Evolutionary conservation across 2,329 filamentous ascomycete genomes (phyloP), one percentile per base, ranked within the genome.

Genomic region (Cordyceps farinosa): DNA sequence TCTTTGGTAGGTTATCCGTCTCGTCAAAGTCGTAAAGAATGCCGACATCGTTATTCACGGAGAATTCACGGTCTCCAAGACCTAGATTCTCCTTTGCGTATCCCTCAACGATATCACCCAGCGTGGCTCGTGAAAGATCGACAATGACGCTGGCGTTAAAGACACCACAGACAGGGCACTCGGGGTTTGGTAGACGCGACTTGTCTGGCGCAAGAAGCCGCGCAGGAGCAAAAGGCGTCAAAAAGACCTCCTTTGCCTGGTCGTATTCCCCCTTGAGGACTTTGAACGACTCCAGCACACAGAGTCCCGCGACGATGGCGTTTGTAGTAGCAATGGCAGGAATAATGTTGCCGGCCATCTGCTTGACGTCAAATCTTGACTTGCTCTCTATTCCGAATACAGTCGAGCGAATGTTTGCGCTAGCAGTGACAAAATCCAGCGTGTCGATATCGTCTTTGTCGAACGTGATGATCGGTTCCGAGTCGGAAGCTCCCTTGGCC

Each of bases 341-440:
- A 65, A 99, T 99, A 70, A 99, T 99, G 74, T 99, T 99, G 61
- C 95, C 95, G 4, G 95, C 95, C 94, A 98, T 99, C 77, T 99
- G 90, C 79, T 99, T 99, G 70, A 95, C 93, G 72, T 98, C 93
- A 72, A 98, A 99, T 64, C 96, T 92, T 29, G 92, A 96, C 74
- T 92, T 94, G 5, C 82, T 79, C 61, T 94, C 90, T 64, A 99
- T 97, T 62, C 88, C 90, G 72, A 99, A 99, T n/a, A 96, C 83
- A 30, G 86, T 82, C 1, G 94, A 95, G 51, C 95, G 87, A 30
- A 99, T 85, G 71, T 99, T 99, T 36, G 94, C 92, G 68, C 90
- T 91, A 0, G 95, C 87, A 1, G 92, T 86, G 7, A 99, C 95
- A 74, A 99, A 98, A 72, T 99, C 93, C 8, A 99, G 82, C 0